A percentile compares a stretch with the other conserved stretches of the same genome.
phyloP scores from a whole-genome alignment of 257 asterid species.

The Solanum ossicruentum region DNA sequence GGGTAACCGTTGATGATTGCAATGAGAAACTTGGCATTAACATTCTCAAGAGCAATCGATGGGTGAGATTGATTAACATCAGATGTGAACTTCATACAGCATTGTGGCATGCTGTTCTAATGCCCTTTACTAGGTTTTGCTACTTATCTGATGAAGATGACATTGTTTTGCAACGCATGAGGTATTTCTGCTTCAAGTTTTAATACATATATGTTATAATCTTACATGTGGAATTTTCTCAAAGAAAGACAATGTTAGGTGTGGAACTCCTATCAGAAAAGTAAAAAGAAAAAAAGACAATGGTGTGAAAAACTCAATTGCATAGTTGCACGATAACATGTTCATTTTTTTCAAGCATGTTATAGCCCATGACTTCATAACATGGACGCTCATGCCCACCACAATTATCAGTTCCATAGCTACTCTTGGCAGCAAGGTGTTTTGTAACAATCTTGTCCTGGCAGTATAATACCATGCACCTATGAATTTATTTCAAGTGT shows the following conservation, averaged over 20 bases:
- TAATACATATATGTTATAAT: neutral
- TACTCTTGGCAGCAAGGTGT: neutral
- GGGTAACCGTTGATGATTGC: constrained; percentile 36
- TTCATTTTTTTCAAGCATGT: neutral
- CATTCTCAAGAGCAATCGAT: constrained; percentile 39
- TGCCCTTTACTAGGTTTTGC: constrained; percentile 53
- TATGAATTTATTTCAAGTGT: neutral
- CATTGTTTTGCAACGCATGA: constrained; percentile 27
- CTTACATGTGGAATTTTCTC: neutral
- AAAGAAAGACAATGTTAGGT: neutral
- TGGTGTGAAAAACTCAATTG: neutral
- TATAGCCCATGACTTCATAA: neutral
- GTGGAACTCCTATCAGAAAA: neutral
- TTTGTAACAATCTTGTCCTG: neutral
- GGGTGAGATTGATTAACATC: constrained; percentile 48
- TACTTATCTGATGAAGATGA: constrained; percentile 53
- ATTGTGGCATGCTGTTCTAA: constrained; percentile 53
- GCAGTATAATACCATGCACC: neutral
- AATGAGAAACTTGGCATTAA: constrained; percentile 34
- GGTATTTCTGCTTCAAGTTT: constrained; percentile 31
- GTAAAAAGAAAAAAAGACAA: neutral
- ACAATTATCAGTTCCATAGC: neutral
- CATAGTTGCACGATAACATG: neutral
- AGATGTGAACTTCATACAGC: constrained; percentile 38
- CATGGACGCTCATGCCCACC: neutral